Base-by-base conservation (phyloP, 768 basidiomycete genomes). In the Boletellus sp. region DNA sequence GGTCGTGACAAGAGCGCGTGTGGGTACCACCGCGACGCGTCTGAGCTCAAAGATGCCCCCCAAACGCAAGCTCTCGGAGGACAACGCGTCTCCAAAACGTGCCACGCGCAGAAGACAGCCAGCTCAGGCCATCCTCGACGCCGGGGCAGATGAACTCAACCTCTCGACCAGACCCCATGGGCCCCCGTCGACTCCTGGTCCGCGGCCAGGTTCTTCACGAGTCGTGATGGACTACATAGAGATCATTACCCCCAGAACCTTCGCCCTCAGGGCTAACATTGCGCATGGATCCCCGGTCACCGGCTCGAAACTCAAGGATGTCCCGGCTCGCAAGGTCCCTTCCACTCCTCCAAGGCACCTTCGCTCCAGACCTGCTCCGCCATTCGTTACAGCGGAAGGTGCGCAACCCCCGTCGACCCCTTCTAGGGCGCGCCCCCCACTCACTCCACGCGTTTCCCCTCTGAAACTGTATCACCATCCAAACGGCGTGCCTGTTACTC, bases 31-130 rank as follows among this genome's bases (percentile, higher is more conserved):
- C 16, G 11, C 22, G 48, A 53, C 67, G 62, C 62, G 70, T 66
- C 51, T 11, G 12, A 22, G 19, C 13, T 4, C 24, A 45, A 33
- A 12, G 22, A 66, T 58, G 56, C 51, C 54, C 38, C 65, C 70
- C 33, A 80, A 78, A 66, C 76, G 78, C 61, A 80, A 79, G 56
- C 62, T 59, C 11, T 41, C 68, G 7, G 54, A 51, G 19, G 55
- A 54, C 26, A 19, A 34, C 26, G 51, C 67, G 6, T 62, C 69
- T 32, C 48, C 65, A 31, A 76, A 69, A 49, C 73, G 74, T 15
- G 34, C 42, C n/a, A 66, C 67, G 6, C 64, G 59, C 40, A 66
- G 57, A 54, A 63, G 45, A 40, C 51, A 47, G 9, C 51, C 31
- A n/a, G 31, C 42, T 32, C n/a, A n/a, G 19, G n/a, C 31, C 47